Percentiles rank a stretch among this genome's conserved stretches.
Conservation (phyloP, 441 rosid genomes). For the Gossypium schwendimanii region DNA sequence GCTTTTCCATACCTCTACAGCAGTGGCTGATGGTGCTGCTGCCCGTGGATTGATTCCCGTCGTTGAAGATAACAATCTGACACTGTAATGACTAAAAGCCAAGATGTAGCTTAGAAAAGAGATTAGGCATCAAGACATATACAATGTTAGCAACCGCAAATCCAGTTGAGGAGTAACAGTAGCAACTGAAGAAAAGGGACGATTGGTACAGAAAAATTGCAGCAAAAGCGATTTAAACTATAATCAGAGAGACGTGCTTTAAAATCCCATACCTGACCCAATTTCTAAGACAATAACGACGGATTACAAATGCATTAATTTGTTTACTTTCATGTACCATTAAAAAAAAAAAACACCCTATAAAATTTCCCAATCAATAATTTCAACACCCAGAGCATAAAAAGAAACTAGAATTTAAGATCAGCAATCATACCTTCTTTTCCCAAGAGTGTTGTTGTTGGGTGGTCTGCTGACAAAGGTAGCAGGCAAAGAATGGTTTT, state of each 20-base stretch:
- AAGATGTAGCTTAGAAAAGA: not conserved
- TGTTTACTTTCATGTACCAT: not conserved
- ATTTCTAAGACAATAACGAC: not conserved
- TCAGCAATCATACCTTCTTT: constrained; percentile 30
- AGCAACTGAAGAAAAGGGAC: not conserved
- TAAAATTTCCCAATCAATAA: not conserved
- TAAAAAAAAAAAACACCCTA: not conserved
- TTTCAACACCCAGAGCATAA: not conserved
- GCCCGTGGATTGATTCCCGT: constrained; percentile 34
- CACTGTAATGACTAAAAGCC: not conserved
- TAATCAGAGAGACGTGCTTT: not conserved
- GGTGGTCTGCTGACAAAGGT: constrained; percentile 16
- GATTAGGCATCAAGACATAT: not conserved
- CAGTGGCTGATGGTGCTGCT: constrained; percentile 60
- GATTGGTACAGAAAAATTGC: not conserved
- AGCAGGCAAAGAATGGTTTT: constrained; percentile 16
- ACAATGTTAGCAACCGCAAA: not conserved
- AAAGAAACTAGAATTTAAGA: not conserved
- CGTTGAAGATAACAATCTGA: constrained; percentile 45
- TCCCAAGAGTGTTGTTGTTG: constrained; percentile 15
- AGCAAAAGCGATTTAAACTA: not conserved
- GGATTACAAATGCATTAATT: not conserved
- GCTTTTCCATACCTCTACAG: constrained; percentile 58
- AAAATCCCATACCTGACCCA: not conserved
- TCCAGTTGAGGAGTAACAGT: not conserved